These are phyloP conservation scores for Coelastrella sp. DNA, from an alignment of 139 green algal genomes.

Conservation along the genomic window DNA sequence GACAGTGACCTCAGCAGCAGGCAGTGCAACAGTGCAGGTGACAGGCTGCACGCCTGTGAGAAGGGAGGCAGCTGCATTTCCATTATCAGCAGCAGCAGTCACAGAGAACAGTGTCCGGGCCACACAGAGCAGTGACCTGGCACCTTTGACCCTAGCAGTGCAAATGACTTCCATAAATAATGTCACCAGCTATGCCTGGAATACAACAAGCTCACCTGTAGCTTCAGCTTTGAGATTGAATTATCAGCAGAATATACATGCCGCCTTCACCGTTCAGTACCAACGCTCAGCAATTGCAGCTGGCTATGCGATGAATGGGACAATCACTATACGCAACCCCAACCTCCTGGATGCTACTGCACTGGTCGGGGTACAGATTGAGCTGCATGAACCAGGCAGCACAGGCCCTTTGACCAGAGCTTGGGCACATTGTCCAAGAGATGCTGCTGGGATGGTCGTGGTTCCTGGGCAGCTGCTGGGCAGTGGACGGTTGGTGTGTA, in stretches of 20 bases:
- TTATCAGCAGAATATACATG: background rate
- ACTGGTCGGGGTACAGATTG: conserved; percentile 21
- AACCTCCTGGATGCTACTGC: conserved; percentile 1
- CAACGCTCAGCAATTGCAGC: background rate
- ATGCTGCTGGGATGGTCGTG: background rate
- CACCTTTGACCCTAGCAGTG: background rate
- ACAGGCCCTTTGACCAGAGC: background rate
- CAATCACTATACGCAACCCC: conserved; percentile 19
- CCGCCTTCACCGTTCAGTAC: conserved; percentile 33
- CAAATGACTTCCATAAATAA: background rate
- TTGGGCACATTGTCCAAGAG: conserved; percentile 6
- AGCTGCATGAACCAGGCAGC: conserved; percentile 10
- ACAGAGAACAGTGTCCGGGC: background rate
- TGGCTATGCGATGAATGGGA: background rate
- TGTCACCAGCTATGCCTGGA: conserved; percentile 8
- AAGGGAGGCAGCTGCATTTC: background rate
- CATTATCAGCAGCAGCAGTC: conserved; percentile 18
- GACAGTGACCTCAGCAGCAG: background rate
- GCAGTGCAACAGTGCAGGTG: background rate
- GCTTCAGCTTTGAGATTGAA: background rate
- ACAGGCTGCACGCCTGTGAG: background rate
- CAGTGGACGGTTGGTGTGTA: conserved; percentile 11
- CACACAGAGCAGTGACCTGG: background rate
- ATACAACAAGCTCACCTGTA: background rate
- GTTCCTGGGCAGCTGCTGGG: conserved; percentile 28